These are phyloP conservation scores for Tulasnella sp. DNA, from an alignment of 768 basidiomycete species.

Conservation along the genomic window DNA sequence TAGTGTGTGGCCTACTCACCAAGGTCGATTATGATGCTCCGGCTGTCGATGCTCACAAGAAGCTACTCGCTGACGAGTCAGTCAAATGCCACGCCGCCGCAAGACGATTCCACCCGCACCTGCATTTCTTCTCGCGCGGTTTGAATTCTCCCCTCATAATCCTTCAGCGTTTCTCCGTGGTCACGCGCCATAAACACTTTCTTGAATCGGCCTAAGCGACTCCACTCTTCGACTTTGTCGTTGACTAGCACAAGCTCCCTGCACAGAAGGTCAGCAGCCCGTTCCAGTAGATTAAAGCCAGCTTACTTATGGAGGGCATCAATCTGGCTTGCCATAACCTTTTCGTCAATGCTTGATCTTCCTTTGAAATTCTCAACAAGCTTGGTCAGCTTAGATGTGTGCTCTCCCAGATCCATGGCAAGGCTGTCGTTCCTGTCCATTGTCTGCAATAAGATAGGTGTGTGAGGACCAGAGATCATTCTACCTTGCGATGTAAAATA, in stretches of 20 bases:
- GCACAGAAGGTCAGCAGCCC: neutral
- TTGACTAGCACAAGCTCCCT: neutral
- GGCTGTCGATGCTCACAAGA: neutral
- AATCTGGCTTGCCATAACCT: neutral
- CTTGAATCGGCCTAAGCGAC: neutral
- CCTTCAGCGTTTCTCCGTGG: neutral
- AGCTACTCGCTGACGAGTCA: neutral
- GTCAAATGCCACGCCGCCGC: neutral
- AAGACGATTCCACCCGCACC: neutral
- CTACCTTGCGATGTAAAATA: neutral
- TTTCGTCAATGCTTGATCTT: neutral
- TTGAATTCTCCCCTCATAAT: neutral
- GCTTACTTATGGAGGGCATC: neutral
- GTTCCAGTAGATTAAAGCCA: neutral
- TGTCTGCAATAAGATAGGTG: neutral
- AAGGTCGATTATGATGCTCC: neutral
- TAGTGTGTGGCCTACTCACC: neutral
- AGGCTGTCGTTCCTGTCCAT: neutral
- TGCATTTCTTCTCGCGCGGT: neutral
- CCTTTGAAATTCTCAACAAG: neutral
- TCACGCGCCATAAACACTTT: neutral
- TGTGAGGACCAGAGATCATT: neutral
- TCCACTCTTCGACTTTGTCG: neutral
- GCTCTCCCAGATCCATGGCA: neutral
- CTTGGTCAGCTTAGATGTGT: neutral